phyloP scores from a whole-genome alignment of 768 basidiomycete genomes.

The Amanita thiersii region DNA sequence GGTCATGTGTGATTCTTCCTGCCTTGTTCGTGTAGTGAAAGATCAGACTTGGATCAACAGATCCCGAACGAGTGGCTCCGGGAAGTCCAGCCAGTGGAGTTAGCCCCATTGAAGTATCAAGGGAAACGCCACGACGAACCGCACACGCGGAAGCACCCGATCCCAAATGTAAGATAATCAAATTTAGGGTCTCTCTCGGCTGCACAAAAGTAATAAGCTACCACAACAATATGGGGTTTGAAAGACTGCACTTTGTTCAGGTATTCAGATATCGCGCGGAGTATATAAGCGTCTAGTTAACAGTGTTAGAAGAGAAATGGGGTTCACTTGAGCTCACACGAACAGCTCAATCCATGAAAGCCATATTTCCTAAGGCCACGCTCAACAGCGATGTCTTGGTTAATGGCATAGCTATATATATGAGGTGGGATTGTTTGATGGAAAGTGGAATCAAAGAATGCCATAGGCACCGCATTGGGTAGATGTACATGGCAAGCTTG shows the following conservation, averaged over 20 bases:
- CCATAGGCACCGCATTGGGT: constrained; percentile 63
- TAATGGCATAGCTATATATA: constrained; percentile 74
- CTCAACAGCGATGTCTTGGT: constrained; percentile 48
- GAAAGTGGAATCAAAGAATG: constrained; percentile 86
- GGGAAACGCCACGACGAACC: constrained; percentile 61
- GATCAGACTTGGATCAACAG: constrained; percentile 78
- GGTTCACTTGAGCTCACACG: constrained; percentile 13
- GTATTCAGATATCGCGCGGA: constrained; percentile 49
- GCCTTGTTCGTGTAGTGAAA: constrained; percentile 70
- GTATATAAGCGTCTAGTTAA: constrained; percentile 59
- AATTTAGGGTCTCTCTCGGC: constrained; percentile 44
- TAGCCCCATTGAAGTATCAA: constrained; percentile 89
- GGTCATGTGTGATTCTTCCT: constrained; percentile 47
- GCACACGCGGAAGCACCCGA: constrained; percentile 85
- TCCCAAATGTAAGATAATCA: constrained; percentile 83
- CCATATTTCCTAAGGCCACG: constrained; percentile 84
- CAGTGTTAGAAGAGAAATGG: not conserved
- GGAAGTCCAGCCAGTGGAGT: constrained; percentile 86
- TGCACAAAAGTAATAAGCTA: constrained; percentile 13
- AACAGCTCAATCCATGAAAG: constrained; percentile 84
- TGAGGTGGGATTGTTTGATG: constrained; percentile 70
- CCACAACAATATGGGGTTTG: not conserved
- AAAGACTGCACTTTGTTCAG: constrained; percentile 39
- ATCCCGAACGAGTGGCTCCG: constrained; percentile 80
- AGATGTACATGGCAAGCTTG: constrained; percentile 51